Percentiles rank a stretch among this genome's conserved stretches.
Conservation (phyloP, 1,284 basidiomycete genomes). For the Trichosporon faecale region DNA sequence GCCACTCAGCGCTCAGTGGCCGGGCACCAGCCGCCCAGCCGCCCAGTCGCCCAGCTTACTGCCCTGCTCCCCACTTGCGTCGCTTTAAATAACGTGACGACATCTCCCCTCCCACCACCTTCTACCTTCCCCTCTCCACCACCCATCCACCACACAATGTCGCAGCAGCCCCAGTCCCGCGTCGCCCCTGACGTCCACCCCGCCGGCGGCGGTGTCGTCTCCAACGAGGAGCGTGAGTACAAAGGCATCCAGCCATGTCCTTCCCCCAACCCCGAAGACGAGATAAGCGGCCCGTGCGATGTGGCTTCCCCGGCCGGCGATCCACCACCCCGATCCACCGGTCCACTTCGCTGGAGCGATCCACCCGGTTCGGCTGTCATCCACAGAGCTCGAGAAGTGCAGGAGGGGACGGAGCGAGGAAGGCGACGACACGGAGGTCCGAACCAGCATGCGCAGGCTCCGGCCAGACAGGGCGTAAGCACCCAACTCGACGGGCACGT, state of each 20-base stretch:
- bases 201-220: conserved; percentile 21
- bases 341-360: neutral
- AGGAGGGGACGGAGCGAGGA: neutral
- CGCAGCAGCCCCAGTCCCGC: conserved; percentile 16
- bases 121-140: neutral
- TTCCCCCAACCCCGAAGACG: neutral
- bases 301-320: neutral
- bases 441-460: neutral
- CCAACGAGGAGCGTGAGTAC: conserved; percentile 16
- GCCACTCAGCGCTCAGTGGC: too few species aligned
- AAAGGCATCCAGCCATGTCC: too few species aligned
- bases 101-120: neutral
- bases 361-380: neutral
- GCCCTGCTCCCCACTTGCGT: too few species aligned
- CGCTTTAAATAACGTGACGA: conserved; percentile 10
- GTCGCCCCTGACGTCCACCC: conserved; percentile 25
- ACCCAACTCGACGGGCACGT: neutral
- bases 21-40: neutral
- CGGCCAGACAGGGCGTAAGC: neutral
- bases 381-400: neutral
- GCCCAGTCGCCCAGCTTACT: too few species aligned
- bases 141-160: conserved; percentile 4
- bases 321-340: neutral
- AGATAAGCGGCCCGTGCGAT: neutral
- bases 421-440: neutral